Conservation (phyloP, 768 basidiomycete species). For the Amanita pseudoporphyria region DNA sequence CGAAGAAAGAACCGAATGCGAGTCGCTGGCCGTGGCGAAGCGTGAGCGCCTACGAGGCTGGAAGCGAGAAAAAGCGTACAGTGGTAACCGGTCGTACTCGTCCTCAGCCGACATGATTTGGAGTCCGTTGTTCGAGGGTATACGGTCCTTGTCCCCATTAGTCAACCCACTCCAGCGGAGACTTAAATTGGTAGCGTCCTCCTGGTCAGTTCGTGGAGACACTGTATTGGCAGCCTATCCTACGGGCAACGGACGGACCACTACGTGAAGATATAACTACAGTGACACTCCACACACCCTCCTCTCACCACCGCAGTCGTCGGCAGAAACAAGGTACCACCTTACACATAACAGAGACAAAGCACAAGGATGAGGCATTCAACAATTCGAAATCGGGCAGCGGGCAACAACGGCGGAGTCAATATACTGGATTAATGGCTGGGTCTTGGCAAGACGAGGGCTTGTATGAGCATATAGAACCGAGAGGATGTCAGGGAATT, state of each 20-base stretch:
- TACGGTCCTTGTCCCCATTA: neutral
- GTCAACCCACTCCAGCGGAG: too few species aligned
- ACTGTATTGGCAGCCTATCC: neutral
- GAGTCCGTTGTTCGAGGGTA: too few species aligned
- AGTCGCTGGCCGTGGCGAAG: neutral
- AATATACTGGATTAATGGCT: too few species aligned
- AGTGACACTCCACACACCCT: neutral
- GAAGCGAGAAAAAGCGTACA: neutral
- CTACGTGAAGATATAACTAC: neutral
- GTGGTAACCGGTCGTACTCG: conserved; percentile 2
- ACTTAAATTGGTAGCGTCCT: too few species aligned
- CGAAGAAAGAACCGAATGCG: neutral
- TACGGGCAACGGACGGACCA: neutral
- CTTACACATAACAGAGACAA: neutral
- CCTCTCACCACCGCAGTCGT: neutral
- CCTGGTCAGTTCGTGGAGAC: too few species aligned
- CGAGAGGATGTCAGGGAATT: neutral
- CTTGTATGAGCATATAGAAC: neutral
- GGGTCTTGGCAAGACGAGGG: neutral
- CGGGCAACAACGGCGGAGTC: neutral
- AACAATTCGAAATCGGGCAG: neutral
- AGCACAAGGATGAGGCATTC: neutral
- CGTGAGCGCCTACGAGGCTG: neutral
- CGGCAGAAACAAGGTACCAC: neutral
- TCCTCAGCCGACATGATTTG: neutral